Base-by-base conservation (phyloP, 176 grass and related monocot genomes). In the Oryza glaberrima region DNA sequence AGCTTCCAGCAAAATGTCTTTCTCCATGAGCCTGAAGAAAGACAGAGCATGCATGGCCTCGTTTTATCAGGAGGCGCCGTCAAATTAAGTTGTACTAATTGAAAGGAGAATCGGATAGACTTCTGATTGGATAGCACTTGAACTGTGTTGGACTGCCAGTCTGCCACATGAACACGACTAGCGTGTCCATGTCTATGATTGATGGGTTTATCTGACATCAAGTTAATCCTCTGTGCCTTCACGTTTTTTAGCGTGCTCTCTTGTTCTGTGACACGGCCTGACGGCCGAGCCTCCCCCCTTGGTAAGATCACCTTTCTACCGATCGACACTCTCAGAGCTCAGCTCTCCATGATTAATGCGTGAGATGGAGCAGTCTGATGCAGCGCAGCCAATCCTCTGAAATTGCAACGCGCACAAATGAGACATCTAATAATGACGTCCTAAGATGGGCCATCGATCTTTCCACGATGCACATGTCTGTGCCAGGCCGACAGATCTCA, bases 401-500 rank as follows among this genome's bases (percentile, higher is more conserved):
- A 17, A 28, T 51, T 52, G 23, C 14, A 19, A 17, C 47, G 7
- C 52, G 52, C 1, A 51, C 7, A 20, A 23, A 36, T 23, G 43
- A 36, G 25, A 32, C 38, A 7, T 25, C 47, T 17, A 23, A 35
- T 61, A 34, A 47, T 30, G 43, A 20, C 32, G 19, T 51, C 7
- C 16, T 17, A 30, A 45, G 15, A 47, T 58, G 85, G 23, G 43
- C 63, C 47, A 47, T 69, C 15, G 35, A 61, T 17, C 78, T 19
- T 69, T n/a, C 46, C 70, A 15, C 63, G 56, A 11, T 17, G 61
- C 87, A 75, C 76, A 48, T 75, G 69, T 46, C 20, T 38, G 36
- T 75, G 64, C 11, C 70, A 84, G 61, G 49, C 44, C 47, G 35
- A 80, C 87, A 48, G 19, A n/a, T 82, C 72, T 45, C 35, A 77